Percentiles rank a stretch among this genome's conserved stretches.
Conservation (phyloP, 495 filamentous ascomycete genomes). For the Melanomma pulvis-pyrius region DNA sequence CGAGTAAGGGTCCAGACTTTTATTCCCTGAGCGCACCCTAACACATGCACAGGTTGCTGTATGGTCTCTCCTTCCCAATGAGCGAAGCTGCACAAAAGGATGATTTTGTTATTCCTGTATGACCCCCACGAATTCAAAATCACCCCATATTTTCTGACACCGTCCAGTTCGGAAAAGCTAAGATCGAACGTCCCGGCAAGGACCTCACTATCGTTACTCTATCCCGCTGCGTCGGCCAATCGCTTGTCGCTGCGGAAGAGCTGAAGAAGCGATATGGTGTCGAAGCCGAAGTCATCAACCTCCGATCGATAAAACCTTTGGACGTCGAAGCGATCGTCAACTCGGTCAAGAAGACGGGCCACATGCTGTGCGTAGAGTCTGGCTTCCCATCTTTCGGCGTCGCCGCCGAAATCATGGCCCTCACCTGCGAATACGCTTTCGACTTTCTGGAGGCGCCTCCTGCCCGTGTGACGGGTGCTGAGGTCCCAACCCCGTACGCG, state of each 20-base stretch:
- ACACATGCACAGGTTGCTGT: constrained; percentile 67
- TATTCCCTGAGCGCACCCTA: constrained; percentile 27
- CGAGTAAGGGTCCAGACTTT: constrained; percentile 58
- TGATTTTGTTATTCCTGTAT: constrained; percentile 86
- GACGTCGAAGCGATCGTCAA: constrained; percentile 94
- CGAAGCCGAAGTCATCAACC: constrained; percentile 95
- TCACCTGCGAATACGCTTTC: constrained; percentile 96
- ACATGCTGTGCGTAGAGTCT: constrained; percentile 88
- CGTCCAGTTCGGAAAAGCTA: constrained; percentile 83
- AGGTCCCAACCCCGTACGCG: constrained; percentile 94
- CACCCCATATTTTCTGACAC: constrained; percentile 35
- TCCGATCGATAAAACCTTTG: constrained; percentile 93
- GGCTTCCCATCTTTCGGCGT: constrained; percentile 96
- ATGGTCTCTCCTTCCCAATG: constrained; percentile 93
- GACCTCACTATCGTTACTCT: constrained; percentile 94
- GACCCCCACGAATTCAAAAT: constrained; percentile 9
- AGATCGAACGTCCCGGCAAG: constrained; percentile 94
- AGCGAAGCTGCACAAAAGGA: constrained; percentile 90
- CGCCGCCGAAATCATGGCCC: constrained; percentile 84
- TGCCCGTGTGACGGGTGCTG: constrained; percentile 89
- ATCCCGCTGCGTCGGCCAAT: constrained; percentile 94
- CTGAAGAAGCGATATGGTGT: constrained; percentile 96
- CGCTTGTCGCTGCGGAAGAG: constrained; percentile 79
- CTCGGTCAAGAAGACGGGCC: constrained; percentile 97
- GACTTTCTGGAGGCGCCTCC: constrained; percentile 95